A percentile compares a stretch with the other conserved stretches of the same genome.
Conservation (phyloP, 306 rosid species). For the Quercus mongolica region DNA sequence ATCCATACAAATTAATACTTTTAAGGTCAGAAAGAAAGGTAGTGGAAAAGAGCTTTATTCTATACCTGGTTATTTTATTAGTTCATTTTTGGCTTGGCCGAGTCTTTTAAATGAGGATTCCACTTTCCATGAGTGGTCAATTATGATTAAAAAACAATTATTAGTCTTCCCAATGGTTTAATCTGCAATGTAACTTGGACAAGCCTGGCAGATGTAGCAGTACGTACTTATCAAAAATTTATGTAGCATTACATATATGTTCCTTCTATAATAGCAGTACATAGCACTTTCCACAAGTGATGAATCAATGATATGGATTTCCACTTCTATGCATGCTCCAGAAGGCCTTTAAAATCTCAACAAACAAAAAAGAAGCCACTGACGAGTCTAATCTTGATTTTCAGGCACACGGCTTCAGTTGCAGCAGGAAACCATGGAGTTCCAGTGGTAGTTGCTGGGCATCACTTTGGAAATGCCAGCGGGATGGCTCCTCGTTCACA, state of each 20-base stretch:
- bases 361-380: not conserved
- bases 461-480: slow-evolving; percentile 93
- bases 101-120: not conserved
- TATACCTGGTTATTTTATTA: not conserved
- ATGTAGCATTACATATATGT: no score
- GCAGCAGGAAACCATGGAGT: slow-evolving; percentile 99
- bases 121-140: not conserved
- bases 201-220: not conserved
- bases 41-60: not conserved
- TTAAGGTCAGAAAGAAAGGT: not conserved
- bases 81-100: not conserved
- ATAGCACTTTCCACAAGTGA: no score
- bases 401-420: slow-evolving; percentile 93
- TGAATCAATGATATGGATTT: not conserved
- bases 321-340: slow-evolving; percentile 2
- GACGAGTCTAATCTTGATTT: slow-evolving; percentile 29
- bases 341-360: not conserved
- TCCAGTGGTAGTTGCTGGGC: slow-evolving; percentile 93
- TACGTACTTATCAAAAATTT: no score
- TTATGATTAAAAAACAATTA: not conserved
- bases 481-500: slow-evolving; percentile 99
- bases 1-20: not conserved
- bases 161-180: not conserved
- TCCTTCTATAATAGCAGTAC: no score
- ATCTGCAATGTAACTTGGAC: not conserved